phyloP scores from a whole-genome alignment of 2,329 filamentous ascomycete genomes.

The Sordariomycetes sp. region DNA sequence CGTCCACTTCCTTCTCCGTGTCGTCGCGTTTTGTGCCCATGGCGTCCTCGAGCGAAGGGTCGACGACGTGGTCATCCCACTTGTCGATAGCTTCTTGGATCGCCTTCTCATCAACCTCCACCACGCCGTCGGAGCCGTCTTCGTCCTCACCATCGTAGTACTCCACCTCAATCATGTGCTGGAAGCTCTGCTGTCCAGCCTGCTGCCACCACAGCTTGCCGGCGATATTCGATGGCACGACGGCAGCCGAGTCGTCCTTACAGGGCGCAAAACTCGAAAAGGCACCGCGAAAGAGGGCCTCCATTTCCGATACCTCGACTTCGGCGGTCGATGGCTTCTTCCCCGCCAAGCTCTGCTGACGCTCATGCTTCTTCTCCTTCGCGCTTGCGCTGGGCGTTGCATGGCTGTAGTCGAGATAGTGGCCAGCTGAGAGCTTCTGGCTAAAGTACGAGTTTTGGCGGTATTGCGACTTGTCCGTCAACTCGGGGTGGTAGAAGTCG shows the following conservation, averaged over 20 bases:
- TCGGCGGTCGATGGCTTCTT: constrained; percentile 47
- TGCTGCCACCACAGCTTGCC: constrained; percentile 72
- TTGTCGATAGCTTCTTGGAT: constrained; percentile 46
- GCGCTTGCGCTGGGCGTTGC: constrained; percentile 44
- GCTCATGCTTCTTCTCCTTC: constrained; percentile 59
- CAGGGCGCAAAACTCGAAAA: constrained; percentile 75
- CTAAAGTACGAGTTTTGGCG: constrained; percentile 54
- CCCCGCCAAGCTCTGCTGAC: constrained; percentile 57
- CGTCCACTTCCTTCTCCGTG: constrained; percentile 59
- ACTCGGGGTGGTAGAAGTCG: constrained; percentile 43
- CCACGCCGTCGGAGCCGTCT: constrained; percentile 21
- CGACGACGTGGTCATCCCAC: constrained; percentile 48
- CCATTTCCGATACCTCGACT: constrained; percentile 57
- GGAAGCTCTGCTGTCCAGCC: constrained; percentile 55
- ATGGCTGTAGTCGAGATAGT: constrained; percentile 63
- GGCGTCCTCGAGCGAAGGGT: constrained; percentile 46
- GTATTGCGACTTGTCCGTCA: constrained; percentile 44
- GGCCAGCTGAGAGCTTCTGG: constrained; percentile 55
- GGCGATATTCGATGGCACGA: constrained; percentile 58
- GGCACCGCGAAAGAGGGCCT: constrained; percentile 64
- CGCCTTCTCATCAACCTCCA: constrained; percentile 40
- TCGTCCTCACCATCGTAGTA: constrained; percentile 30
- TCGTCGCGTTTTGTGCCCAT: constrained; percentile 44
- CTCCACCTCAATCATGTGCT: constrained; percentile 51
- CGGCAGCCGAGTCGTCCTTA: constrained; percentile 62